Evolutionary conservation across 805 yeast genomes (phyloP), one percentile per base, ranked within the genome.

Genomic region (Starmerella ratchasimensis): DNA sequence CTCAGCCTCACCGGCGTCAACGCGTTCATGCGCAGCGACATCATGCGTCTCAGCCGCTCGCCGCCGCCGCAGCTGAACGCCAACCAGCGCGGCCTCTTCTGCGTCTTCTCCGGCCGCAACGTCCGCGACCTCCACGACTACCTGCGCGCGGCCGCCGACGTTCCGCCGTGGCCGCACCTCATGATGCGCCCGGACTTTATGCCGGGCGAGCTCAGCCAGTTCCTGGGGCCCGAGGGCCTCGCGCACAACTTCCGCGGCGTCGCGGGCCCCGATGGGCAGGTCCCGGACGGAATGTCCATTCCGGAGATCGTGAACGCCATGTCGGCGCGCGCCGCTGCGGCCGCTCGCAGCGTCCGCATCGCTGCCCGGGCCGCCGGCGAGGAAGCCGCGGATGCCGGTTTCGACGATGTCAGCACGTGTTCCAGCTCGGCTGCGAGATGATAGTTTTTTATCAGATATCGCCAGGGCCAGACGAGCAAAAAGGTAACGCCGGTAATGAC

Each of bases 81-180:
- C 39, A 78, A 78, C 51, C 98, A 90, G 57, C 76, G 76, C 46
- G 69, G 76, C 17, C 68, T 80, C 34, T 88, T 90, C 53, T 88
- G 97, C 61, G 98, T 88, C 10, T 90, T 84, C 54, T 76, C 88
- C 24, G 97, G 97, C 1, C 72, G 71, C 42, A 96, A 96, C 7
- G 94, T 90, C 14, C 70, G 65, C 34, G 72, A 73, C 42, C 65
- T 88, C 45, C 70, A 95, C 45, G 74, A 71, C 28, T 76, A 79
- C 54, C 65, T 88, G n/a, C 33, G 74, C 68, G 31, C n/a, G 10
- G 31, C 31, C 6, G 19, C 18, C n/a, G n/a, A n/a, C n/a, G n/a
- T n/a, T n/a, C n/a, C n/a, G n/a, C 18, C 28, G 28, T 10, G 7
- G 24, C 24, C 9, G 24, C 24, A 7, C 9, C 24, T 22, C 9